These are phyloP conservation scores for Canavalia gladiata DNA, from an alignment of 306 rosid genomes.

Conservation along the genomic window DNA sequence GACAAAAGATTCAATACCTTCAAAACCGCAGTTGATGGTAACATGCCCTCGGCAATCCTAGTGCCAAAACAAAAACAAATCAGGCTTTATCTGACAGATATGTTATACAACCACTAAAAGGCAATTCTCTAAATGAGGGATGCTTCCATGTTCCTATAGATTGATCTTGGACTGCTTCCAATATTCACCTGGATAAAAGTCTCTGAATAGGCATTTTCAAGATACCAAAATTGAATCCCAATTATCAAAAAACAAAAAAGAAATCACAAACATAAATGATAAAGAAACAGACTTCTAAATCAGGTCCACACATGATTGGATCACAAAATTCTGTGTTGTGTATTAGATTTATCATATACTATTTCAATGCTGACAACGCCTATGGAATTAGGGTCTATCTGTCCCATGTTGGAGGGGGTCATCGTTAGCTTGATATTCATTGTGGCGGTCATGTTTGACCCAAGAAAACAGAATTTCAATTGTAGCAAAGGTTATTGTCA, in stretches of 20 bases:
- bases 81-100: conserved; percentile 28
- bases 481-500: background rate
- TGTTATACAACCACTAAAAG: background rate
- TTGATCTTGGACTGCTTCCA: background rate
- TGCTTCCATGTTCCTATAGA: conserved; percentile 10
- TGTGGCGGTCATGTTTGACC: background rate
- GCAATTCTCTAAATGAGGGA: conserved; percentile 9
- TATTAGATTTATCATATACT: background rate
- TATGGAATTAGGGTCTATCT: background rate
- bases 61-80: conserved; percentile 56
- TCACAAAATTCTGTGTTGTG: background rate
- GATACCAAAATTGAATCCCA: background rate
- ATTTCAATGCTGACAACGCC: conserved; percentile 11
- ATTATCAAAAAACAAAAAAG: background rate
- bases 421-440: conserved; percentile 6
- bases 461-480: conserved; percentile 27
- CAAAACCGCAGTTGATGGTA: conserved; percentile 72
- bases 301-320: background rate
- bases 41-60: conserved; percentile 82
- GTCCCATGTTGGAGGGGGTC: conserved; percentile 7
- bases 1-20: conserved; percentile 67
- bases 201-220: background rate
- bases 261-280: background rate
- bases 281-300: background rate
- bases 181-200: conserved; percentile 13